Conservation (phyloP, 768 basidiomycete genomes). For the Terana coerulea region DNA sequence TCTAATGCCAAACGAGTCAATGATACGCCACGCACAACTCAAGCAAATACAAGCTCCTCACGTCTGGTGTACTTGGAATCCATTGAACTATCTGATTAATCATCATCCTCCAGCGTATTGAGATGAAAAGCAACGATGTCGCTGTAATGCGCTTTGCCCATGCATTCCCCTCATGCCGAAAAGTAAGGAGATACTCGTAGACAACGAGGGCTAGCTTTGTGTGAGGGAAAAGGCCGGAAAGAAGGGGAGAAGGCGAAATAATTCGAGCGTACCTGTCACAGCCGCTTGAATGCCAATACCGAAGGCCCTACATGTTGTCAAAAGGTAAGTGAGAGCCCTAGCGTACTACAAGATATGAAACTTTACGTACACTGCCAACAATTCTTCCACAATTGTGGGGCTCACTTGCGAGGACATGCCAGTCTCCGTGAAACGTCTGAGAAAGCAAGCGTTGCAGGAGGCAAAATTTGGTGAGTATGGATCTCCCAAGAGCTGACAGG, state of each 20-base stretch:
- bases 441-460: too few species aligned
- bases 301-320: background rate
- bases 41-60: too few species aligned
- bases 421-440: too few species aligned
- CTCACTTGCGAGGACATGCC: too few species aligned
- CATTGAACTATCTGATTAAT: background rate
- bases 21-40: too few species aligned
- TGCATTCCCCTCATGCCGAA: background rate
- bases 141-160: background rate
- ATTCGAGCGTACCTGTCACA: too few species aligned
- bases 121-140: background rate
- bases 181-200: conserved; percentile 1
- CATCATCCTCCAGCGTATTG: background rate
- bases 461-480: too few species aligned
- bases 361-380: background rate
- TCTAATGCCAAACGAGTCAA: too few species aligned
- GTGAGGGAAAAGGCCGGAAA: too few species aligned
- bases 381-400: background rate
- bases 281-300: background rate
- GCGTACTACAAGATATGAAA: background rate
- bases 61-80: background rate
- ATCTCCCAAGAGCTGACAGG: too few species aligned
- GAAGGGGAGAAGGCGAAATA: too few species aligned
- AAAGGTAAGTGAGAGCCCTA: background rate
- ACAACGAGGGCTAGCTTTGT: background rate